Evolutionary conservation across 257 asterid genomes (phyloP).

Genomic region (Solanum ahanhuiri): DNA sequence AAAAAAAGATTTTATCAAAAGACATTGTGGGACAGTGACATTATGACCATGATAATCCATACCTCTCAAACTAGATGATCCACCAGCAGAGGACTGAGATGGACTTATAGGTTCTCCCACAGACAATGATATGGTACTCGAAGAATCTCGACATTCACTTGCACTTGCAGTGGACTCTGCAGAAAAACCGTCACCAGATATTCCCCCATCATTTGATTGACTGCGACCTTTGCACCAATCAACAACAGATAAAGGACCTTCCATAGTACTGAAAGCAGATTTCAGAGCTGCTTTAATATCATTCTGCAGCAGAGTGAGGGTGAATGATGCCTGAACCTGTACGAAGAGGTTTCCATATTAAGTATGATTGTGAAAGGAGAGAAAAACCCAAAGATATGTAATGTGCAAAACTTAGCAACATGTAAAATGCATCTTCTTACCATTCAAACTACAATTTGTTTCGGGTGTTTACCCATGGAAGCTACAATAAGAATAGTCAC

Average conservation of each 20-base stretch:
- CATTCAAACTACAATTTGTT: background rate
- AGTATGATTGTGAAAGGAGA: background rate
- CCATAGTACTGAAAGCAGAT: conserved; percentile 85
- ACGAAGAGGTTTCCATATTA: conserved; percentile 5
- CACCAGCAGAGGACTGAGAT: conserved; percentile 59
- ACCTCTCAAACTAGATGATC: conserved; percentile 52
- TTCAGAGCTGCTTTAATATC: conserved; percentile 86
- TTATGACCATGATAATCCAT: background rate
- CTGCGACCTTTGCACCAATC: conserved; percentile 98
- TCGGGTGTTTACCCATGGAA: background rate
- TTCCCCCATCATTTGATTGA: conserved; percentile 62
- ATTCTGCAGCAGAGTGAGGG: conserved; percentile 82
- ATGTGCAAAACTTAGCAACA: background rate
- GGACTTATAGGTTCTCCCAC: conserved; percentile 94
- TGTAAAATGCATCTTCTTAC: background rate
- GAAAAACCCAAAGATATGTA: background rate
- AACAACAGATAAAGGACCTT: conserved; percentile 83
- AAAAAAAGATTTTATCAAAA: conserved; percentile 1
- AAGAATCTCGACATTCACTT: conserved; percentile 88
- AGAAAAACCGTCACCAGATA: conserved; percentile 61
- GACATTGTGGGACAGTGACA: background rate
- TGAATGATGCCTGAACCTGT: conserved; percentile 91
- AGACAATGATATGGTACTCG: conserved; percentile 60
- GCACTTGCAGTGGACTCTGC: conserved; percentile 93
- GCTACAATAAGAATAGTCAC: background rate